A percentile compares a stretch with the other conserved stretches of the same genome.
phyloP scores from a whole-genome alignment of 2,329 filamentous ascomycete genomes.

The Diaporthe amygdali region DNA sequence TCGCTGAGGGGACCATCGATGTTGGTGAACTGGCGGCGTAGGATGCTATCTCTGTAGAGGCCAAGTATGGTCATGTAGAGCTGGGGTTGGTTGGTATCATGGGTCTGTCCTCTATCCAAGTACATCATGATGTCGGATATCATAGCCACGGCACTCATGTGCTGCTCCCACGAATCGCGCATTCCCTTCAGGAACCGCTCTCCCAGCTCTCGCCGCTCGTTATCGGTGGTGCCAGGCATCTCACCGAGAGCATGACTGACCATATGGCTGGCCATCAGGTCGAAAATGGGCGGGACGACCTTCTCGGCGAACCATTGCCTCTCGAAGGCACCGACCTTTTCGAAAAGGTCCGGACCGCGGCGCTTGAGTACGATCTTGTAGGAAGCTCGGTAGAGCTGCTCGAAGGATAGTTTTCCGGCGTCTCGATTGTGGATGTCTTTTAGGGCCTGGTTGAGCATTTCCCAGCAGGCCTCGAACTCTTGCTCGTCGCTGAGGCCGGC shows the following conservation, averaged over 20 bases:
- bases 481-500: slow-evolving; percentile 55
- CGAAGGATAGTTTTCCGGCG: slow-evolving; percentile 88
- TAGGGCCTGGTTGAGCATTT: slow-evolving; percentile 75
- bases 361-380: slow-evolving; percentile 94
- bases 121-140: slow-evolving; percentile 97
- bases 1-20: slow-evolving; percentile 63
- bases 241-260: slow-evolving; percentile 64
- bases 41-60: slow-evolving; percentile 85
- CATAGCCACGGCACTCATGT: slow-evolving; percentile 95
- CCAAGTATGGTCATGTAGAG: slow-evolving; percentile 87
- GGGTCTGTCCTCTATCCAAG: slow-evolving; percentile 84
- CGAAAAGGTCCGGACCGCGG: slow-evolving; percentile 82
- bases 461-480: slow-evolving; percentile 89
- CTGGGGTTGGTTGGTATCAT: slow-evolving; percentile 69
- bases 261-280: slow-evolving; percentile 73
- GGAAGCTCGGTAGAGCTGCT: slow-evolving; percentile 90
- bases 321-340: slow-evolving; percentile 81
- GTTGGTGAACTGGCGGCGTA: slow-evolving; percentile 55
- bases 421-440: slow-evolving; percentile 91
- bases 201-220: slow-evolving; percentile 79
- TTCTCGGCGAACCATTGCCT: slow-evolving; percentile 77
- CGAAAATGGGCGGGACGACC: slow-evolving; percentile 73
- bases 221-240: slow-evolving; percentile 65
- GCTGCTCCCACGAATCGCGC: slow-evolving; percentile 82
- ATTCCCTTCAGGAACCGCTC: slow-evolving; percentile 82